Base-by-base conservation (phyloP, 1,284 basidiomycete species). In the Tilletia horrida region DNA sequence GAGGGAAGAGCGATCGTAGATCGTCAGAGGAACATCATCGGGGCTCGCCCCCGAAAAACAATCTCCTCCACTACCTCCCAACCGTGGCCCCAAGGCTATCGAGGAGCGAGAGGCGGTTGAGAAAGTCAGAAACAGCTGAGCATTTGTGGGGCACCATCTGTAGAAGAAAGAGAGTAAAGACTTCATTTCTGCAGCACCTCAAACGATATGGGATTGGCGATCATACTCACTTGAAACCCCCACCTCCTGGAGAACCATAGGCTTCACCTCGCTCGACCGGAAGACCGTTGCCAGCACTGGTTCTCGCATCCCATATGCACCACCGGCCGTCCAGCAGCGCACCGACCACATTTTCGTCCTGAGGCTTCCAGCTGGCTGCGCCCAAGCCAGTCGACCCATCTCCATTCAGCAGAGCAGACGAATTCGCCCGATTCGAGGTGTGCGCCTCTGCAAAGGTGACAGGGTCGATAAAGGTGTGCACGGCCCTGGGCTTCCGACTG, bases 301-400 rank as follows among this genome's bases (percentile, higher is more conserved):
- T n/a, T 16, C 47, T 16, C 18, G n/a, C 25, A 2, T 48, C 47
- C 47, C 47, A 48, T 8, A 48, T 48, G 47, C 9, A 48, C 47
- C 47, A 48, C 18, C 47, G 18, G 9, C 47, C 47, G 7, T 48
- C 47, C 18, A 48, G 18, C 9, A 48, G 18, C 47, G 47, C 47
- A 8, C 47, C 47, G 47, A 48, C 18, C 47, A 48, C 47, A n/a
- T 48, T 48, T n/a, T 48, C 47, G 18, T 48, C 47, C 47, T 48
- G 47, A 9, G 47, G 18, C 18, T 48, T 48, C 47, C 47, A 48
- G 47, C 47, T 48, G n/a, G 47, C 47, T 1, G 47, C 18, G 18
- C 47, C 47, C n/a, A 16, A n/a, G n/a, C 25, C n/a, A 11, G 47
- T n/a, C 18, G n/a, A n/a, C 8, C 47, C 18, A 48, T 16, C 18